phyloP scores from a whole-genome alignment of 2,329 filamentous ascomycete species.

The Ophiostoma sp. region DNA sequence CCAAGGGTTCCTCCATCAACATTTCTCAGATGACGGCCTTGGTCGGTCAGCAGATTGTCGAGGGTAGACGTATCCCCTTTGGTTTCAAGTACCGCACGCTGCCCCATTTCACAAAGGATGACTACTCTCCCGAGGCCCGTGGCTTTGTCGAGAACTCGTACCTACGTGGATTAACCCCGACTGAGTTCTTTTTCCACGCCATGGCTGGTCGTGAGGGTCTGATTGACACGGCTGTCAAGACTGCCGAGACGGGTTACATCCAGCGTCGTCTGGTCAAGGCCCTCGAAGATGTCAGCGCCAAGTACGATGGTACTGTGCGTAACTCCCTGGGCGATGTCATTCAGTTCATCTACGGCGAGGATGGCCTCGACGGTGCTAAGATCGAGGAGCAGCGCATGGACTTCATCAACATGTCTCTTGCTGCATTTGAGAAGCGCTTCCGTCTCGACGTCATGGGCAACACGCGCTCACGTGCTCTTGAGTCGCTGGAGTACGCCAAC shows the following conservation, averaged over 20 bases:
- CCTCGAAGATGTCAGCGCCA: conserved; percentile 93
- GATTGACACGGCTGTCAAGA: conserved; percentile 99
- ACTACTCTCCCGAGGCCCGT: conserved; percentile 94
- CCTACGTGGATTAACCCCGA: conserved; percentile 86
- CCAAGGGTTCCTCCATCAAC: conserved; percentile 98
- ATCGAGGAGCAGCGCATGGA: conserved; percentile 93
- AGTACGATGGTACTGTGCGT: conserved; percentile 94
- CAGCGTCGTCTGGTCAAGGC: conserved; percentile 98
- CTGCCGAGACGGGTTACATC: conserved; percentile 97
- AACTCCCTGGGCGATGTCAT: conserved; percentile 96
- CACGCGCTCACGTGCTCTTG: conserved; percentile 51
- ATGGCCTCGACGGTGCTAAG: conserved; percentile 85
- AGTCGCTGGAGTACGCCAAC: conserved; percentile 77
- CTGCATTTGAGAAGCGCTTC: conserved; percentile 74
- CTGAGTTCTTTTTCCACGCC: conserved; percentile 99
- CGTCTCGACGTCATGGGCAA: conserved; percentile 79
- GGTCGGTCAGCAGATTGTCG: conserved; percentile 95
- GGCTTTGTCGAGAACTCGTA: conserved; percentile 99
- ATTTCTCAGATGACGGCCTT: conserved; percentile 99
- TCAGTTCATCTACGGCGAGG: conserved; percentile 96
- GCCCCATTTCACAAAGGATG: conserved; percentile 98
- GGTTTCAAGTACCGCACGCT: conserved; percentile 97
- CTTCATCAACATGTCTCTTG: conserved; percentile 72
- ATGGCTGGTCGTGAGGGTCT: conserved; percentile 99
- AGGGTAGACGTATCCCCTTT: conserved; percentile 97